phyloP scores from a whole-genome alignment of 768 basidiomycete species.

The Tulasnella sp. region DNA sequence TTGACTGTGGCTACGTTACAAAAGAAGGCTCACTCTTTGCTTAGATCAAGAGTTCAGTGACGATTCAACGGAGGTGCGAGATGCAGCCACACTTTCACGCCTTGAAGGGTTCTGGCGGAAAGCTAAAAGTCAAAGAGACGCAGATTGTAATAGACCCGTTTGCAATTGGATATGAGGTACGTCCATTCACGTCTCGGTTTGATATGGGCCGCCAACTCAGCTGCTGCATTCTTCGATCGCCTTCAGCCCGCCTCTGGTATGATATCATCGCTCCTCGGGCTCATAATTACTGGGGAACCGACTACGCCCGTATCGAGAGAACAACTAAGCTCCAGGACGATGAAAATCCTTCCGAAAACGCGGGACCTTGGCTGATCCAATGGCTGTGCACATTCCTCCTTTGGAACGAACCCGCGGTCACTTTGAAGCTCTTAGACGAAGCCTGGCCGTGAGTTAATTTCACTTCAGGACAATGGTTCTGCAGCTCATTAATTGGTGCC shows the following conservation, averaged over 20 bases:
- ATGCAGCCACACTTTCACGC: not conserved
- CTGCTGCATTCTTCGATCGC: no score
- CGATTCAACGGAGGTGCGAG: not conserved
- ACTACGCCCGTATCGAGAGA: constrained; percentile 1
- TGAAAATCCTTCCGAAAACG: not conserved
- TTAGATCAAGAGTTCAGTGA: not conserved
- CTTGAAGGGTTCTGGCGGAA: not conserved
- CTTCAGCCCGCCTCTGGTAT: not conserved
- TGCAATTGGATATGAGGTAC: not conserved
- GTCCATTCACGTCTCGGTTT: not conserved
- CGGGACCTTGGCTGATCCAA: not conserved
- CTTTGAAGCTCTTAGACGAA: not conserved
- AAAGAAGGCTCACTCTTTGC: not conserved
- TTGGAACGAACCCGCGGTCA: not conserved
- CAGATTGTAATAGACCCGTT: not conserved
- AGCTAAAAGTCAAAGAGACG: not conserved
- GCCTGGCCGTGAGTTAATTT: constrained; percentile 3
- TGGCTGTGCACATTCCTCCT: not conserved
- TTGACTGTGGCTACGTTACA: not conserved
- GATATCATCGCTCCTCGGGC: not conserved
- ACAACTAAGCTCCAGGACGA: not conserved
- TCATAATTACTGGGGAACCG: not conserved
- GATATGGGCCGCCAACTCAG: not conserved
- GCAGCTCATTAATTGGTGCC: not conserved
- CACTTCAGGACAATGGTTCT: no score